Evolutionary conservation across 2,329 filamentous ascomycete species (phyloP).

Genomic region (Sphaerulina musiva): DNA sequence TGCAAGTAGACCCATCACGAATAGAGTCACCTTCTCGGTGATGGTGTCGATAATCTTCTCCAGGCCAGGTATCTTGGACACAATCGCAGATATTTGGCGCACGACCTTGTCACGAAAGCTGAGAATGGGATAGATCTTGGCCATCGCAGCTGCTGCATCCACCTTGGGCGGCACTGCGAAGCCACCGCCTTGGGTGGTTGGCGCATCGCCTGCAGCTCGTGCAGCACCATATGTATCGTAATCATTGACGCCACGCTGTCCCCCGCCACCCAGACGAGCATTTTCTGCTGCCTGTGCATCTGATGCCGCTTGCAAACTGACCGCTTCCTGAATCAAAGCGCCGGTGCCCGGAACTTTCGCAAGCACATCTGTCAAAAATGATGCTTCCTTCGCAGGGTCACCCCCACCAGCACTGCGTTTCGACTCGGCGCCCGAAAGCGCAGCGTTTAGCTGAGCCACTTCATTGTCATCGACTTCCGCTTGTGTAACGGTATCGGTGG

Average conservation of each 20-base stretch:
- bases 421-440: constrained; percentile 38
- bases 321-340: constrained; percentile 43
- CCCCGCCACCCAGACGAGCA: constrained; percentile 17
- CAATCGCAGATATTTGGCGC: constrained; percentile 72
- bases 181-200: constrained; percentile 36
- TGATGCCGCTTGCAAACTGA: constrained; percentile 41
- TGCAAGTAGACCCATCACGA: constrained; percentile 81
- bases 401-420: constrained; percentile 29
- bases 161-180: constrained; percentile 23
- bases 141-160: constrained; percentile 33
- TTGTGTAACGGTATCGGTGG: constrained; percentile 45
- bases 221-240: constrained; percentile 18
- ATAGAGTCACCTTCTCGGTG: constrained; percentile 84
- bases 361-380: constrained; percentile 61
- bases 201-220: constrained; percentile 13
- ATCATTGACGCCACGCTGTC: constrained; percentile 15
- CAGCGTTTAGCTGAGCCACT: constrained; percentile 42
- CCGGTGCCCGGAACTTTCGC: constrained; percentile 62
- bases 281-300: constrained; percentile 31
- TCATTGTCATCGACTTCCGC: constrained; percentile 45
- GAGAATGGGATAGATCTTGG: constrained; percentile 86
- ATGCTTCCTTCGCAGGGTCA: constrained; percentile 30
- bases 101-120: constrained; percentile 92
- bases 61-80: constrained; percentile 86
- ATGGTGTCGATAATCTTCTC: constrained; percentile 89